Percentiles rank a stretch among this genome's conserved stretches.
phyloP scores from a whole-genome alignment of 306 rosid species.

The Erythrophleum fordii region DNA sequence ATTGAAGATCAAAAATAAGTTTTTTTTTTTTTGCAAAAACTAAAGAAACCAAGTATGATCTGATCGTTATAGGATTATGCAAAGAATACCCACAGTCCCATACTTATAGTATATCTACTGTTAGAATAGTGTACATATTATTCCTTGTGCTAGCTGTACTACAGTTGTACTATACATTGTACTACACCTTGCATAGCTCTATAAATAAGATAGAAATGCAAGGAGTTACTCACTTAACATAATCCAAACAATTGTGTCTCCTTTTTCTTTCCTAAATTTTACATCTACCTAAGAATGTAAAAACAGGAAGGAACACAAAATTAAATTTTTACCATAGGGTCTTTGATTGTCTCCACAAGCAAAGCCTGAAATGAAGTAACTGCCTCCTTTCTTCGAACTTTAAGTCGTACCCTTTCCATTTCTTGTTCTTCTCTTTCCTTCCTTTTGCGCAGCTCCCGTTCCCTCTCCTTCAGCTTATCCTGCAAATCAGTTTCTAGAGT shows the following conservation, averaged over 20 bases:
- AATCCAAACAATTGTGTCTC: too few relatives aligned
- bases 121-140: too few relatives aligned
- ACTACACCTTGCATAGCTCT: too few relatives aligned
- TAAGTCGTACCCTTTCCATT: slow-evolving; percentile 84
- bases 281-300: slow-evolving; percentile 1
- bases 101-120: background rate
- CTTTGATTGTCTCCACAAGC: slow-evolving; percentile 93
- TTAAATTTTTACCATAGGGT: slow-evolving; percentile 70
- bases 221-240: too few relatives aligned
- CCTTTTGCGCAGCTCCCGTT: slow-evolving; percentile 87
- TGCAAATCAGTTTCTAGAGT: slow-evolving; percentile 45
- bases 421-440: slow-evolving; percentile 99
- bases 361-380: slow-evolving; percentile 87
- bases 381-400: slow-evolving; percentile 93
- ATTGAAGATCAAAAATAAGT: slow-evolving; percentile 18
- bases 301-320: slow-evolving; percentile 9
- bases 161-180: too few relatives aligned
- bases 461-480: slow-evolving; percentile 95
- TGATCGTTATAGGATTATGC: slow-evolving; percentile 17
- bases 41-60: slow-evolving; percentile 7
- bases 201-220: too few relatives aligned
- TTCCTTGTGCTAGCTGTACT: too few relatives aligned
- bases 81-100: background rate
- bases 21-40: slow-evolving; percentile 16
- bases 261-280: too few relatives aligned